These are phyloP conservation scores for Ogataea trehaloabstinens DNA, from an alignment of 805 yeast species.

Conservation along the genomic window DNA sequence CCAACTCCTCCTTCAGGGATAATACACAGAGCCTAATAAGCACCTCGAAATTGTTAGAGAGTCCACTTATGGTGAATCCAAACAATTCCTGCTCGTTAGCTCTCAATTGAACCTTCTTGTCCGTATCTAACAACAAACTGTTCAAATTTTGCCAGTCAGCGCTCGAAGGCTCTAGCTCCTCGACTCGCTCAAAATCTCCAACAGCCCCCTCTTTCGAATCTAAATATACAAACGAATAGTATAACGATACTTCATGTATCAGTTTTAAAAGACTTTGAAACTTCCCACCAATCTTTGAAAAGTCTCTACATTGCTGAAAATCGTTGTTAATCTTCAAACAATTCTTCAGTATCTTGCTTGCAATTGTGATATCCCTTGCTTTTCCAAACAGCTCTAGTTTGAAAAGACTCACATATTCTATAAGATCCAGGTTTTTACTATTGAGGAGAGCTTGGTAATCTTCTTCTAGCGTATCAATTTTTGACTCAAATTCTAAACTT, in stretches of 20 bases:
- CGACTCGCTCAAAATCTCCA: slow-evolving; percentile 26
- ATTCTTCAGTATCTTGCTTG: slow-evolving; percentile 33
- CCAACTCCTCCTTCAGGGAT: slow-evolving; percentile 16
- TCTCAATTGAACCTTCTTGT: slow-evolving; percentile 21
- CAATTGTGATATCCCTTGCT: slow-evolving; percentile 12
- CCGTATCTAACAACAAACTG: slow-evolving; percentile 28
- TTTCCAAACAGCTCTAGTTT: slow-evolving; percentile 29
- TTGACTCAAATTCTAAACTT: slow-evolving; percentile 16
- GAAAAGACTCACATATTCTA: slow-evolving; percentile 24
- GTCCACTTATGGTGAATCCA: slow-evolving; percentile 13
- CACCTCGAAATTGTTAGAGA: slow-evolving; percentile 27
- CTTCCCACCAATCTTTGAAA: slow-evolving; percentile 53
- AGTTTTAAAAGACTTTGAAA: slow-evolving; percentile 38
- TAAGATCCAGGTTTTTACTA: slow-evolving; percentile 18
- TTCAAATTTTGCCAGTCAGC: slow-evolving; percentile 41
- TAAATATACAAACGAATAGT: slow-evolving; percentile 36
- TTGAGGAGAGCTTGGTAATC: slow-evolving; percentile 25
- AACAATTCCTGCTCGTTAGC: slow-evolving; percentile 16
- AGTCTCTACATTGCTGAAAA: slow-evolving; percentile 51
- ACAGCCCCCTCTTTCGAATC: slow-evolving; percentile 28
- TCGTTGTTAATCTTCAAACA: slow-evolving; percentile 83
- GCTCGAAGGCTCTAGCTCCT: slow-evolving; percentile 38
- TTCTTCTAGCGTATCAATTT: slow-evolving; percentile 20
- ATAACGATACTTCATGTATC: slow-evolving; percentile 44
- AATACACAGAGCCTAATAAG: slow-evolving; percentile 18